Evolutionary conservation across 495 filamentous ascomycete genomes (phyloP), one percentile per base, ranked within the genome.

Genomic region (Cercophora sp.): DNA sequence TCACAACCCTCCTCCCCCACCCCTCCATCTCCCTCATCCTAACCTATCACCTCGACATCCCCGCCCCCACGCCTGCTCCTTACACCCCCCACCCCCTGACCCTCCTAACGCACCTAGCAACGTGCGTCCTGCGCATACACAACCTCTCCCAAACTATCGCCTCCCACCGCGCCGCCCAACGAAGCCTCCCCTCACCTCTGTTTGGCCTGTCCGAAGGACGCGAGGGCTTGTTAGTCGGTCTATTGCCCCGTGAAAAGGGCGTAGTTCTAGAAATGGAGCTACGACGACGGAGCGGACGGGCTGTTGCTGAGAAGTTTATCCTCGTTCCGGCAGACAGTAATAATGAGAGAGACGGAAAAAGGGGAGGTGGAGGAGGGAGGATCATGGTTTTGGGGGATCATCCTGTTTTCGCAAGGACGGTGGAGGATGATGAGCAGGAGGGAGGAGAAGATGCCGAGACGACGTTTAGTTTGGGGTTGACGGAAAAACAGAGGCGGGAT

Each of bases 211-310:
- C 73, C 15, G 87, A 94, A 65, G 80, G 80, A 8, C 73, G 76
- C 22, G 88, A 94, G 57, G 91, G 91, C 25, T 77, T 91, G 10
- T 57, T 96, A 0, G 60, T 85, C 11, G 85, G 87, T 53, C 60
- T 20, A 31, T 52, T 43, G 18, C 78, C 79, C 31, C 66, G 59
- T 5, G 24, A 70, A 4, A 46, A 54, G 0, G 31, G 37, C 0
- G 66, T 93, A 3, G 89, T 96, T 2, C 57, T 98, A 2, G 84
- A 90, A 55, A 84, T 96, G 80, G 91, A 97, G 68, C 75, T 94
- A 62, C 74, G 94, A 2, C 74, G 91, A 16, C 84, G 87, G 56
- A 88, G 82, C 52, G 93, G 94, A 0, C 75, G 91, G 15, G 82
- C 83, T 0, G 82, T 96, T 8, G 61, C 76, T 18, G 92, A 96